Evolutionary conservation across 306 rosid species (phyloP), one percentile per base, ranked within the genome.

Genomic region (Vicia villosa): DNA sequence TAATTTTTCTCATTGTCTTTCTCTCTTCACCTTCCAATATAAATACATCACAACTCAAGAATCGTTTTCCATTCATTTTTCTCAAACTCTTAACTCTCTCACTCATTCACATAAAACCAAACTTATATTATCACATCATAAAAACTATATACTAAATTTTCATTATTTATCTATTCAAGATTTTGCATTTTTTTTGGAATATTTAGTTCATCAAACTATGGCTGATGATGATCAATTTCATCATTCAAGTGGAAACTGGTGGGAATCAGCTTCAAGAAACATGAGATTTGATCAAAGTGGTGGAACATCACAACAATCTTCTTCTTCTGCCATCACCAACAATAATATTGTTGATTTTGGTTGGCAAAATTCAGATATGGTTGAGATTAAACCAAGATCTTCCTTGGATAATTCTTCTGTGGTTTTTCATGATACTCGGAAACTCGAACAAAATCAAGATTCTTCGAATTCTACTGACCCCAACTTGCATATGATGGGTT

Each of bases 221-320:
- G 97, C 95, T 42, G 96, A 94, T 47, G 98, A 93, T 41, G 96
- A 94, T 68, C 74, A 79, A 72, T 94, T 81, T 81, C 93, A 84
- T 6, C 90, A 84, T 5, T 74, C 89, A 46, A 83, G 82, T 57
- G 98, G 89, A 17, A 91, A 89, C 72, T 90, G 97, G 96, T 94
- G 97, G 98, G 95, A 94, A 5, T 60, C 91, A 52, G 30, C 59
- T 15, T 71, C 95, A 14, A 65, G 89, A 38, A 83, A 82, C 72
- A 65, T 41, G 64, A 80, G 96, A 73, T 92, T 73, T 70, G 95
- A 56, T 56, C 60, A 54, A 20, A 82, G 87, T 19, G 90, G 87
- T 15, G 90, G 89, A 32, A 72, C 91, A 59, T 82, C 96, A n/a
- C 83, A 74, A 12, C 83, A 74, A 12, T 89, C 96, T 5, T 79